Base-by-base conservation (phyloP, 139 green algal genomes). In the Chlorella sp. region DNA sequence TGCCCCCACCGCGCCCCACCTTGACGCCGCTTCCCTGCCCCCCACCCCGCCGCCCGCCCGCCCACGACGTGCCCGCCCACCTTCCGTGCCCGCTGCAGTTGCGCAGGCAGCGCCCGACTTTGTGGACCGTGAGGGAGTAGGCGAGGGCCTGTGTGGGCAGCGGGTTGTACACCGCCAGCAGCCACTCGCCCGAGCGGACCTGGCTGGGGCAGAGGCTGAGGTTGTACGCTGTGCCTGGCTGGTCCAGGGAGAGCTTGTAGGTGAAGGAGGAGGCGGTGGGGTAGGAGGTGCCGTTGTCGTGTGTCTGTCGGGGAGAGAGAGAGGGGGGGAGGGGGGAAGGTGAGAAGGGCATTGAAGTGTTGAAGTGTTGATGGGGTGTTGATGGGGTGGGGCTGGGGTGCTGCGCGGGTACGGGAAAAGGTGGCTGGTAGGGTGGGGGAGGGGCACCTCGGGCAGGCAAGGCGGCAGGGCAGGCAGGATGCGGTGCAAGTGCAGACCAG, bases 131-230 rank as follows among this genome's bases (percentile, higher is more conserved):
- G 73, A 96, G 86, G 14, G 82, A 94, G 89, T 94, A 96, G 40
- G 77, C 90, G 14, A 96, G 71, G 37, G 77, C 22, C n/a, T 88
- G 90, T 15, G 91, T 60, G 40, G 68, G 87, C 85, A 96, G 82
- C 34, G 94, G 94, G 88, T 96, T 96, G 87, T 91, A 92, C 0
- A 96, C 36, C 2, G 92, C 88, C 40, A 92, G 53, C 37, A 87
- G 86, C 92, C 93, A 91, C 9, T 85, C 34, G 21, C 81, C 92
- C 14, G n/a, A 34, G 75, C 82, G 60, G 15, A 86, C 84, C n/a
- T 92, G 87, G 28, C 90, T 91, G 37, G 91, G 87, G 75, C 93
- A 93, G 12, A 95, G 85, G 39, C 64, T 87, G 5, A 93, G 86
- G 48, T 88, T 79, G 24, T 89, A 90, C 32, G 42, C 61, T 18